Conservation (phyloP, 106 monocot genomes). For the Dendrobium huoshanense region DNA sequence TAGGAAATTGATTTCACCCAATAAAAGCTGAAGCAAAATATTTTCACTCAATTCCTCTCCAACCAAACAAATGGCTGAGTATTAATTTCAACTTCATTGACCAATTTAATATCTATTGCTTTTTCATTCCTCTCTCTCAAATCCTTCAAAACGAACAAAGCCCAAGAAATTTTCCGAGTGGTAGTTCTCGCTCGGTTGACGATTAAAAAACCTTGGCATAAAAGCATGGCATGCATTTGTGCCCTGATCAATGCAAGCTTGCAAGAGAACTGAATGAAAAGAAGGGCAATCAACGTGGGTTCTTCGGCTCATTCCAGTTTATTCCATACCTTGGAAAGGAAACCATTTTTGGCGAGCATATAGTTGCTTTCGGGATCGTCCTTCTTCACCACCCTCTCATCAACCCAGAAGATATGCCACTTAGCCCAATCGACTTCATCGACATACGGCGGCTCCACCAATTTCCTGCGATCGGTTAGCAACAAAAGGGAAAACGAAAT, state of each 20-base stretch:
- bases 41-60: too few species aligned
- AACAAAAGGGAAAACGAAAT: not conserved
- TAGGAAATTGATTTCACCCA: too few species aligned
- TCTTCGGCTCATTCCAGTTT: not conserved
- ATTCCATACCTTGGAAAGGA: slow-evolving; percentile 70
- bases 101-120: too few species aligned
- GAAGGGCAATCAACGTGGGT: not conserved
- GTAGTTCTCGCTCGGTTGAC: not conserved
- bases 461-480: slow-evolving; percentile 41
- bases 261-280: not conserved
- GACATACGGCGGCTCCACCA: slow-evolving; percentile 60
- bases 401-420: slow-evolving; percentile 96
- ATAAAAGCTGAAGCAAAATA: too few species aligned
- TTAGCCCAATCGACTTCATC: slow-evolving; percentile 67
- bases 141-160: too few species aligned
- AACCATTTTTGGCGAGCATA: slow-evolving; percentile 72
- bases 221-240: not conserved
- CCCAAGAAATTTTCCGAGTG: not conserved
- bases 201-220: not conserved
- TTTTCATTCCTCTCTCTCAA: too few species aligned
- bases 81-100: too few species aligned
- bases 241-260: not conserved
- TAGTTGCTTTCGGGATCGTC: slow-evolving; percentile 79
- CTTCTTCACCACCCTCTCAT: slow-evolving; percentile 88
- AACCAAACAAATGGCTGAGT: too few species aligned